A percentile compares a stretch with the other conserved stretches of the same genome.
Evolutionary conservation across 164 flowering plant species (phyloP).

Genomic region (Liriodendron chinense): DNA sequence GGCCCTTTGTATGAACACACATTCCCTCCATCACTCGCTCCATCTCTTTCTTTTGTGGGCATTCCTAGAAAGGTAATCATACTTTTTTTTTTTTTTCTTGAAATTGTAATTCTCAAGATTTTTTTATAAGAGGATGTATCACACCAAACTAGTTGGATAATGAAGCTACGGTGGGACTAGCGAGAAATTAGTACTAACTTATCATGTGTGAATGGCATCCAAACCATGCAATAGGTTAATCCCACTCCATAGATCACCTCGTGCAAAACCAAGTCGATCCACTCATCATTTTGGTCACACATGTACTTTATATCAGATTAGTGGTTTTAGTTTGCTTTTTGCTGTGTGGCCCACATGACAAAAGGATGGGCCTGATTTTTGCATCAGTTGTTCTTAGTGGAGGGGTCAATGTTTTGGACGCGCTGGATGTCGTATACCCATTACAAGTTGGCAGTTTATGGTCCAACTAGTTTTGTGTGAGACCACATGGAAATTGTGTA

Average conservation of each 20-base stretch:
- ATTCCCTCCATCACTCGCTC: slow-evolving; percentile 89
- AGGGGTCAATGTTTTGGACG: neutral
- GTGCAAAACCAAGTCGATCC: neutral
- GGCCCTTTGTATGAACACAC: slow-evolving; percentile 93
- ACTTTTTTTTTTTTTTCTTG: neutral
- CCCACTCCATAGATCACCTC: neutral
- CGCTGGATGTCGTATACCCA: neutral
- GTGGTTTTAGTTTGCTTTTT: too few relatives aligned
- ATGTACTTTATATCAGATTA: neutral
- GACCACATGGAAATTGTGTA: neutral
- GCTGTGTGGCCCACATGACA: too few relatives aligned
- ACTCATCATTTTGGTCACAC: neutral
- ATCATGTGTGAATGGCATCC: neutral
- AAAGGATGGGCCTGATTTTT: neutral
- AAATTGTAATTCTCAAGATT: neutral
- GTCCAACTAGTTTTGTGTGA: neutral
- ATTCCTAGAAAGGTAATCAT: slow-evolving; percentile 75
- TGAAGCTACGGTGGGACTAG: neutral
- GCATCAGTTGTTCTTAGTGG: neutral
- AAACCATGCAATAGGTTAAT: neutral
- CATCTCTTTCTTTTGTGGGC: slow-evolving; percentile 84
- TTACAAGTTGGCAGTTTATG: neutral
- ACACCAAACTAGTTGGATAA: neutral
- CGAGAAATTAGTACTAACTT: too few relatives aligned
- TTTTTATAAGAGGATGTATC: neutral